Evolutionary conservation across 73 alveolate genomes (phyloP), one percentile per base, ranked within the genome.

Genomic region (Blepharisma japonicum): DNA sequence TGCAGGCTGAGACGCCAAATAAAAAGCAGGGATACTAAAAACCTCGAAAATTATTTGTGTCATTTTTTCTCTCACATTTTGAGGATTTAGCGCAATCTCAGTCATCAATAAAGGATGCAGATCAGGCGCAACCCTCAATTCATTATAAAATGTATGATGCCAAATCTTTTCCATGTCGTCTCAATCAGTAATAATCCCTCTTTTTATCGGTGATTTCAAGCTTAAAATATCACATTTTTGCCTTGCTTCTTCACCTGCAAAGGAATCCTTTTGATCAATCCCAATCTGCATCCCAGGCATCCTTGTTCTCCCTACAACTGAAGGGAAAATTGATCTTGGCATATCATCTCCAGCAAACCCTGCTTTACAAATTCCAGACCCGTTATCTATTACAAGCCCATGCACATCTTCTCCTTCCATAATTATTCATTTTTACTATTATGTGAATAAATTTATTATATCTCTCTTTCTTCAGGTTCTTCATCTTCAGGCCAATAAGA

Each of bases 241-340:
- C 56, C 68, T 49, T 20, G 96, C 96, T 51, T 87, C 92, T 6
- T 50, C 71, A 6, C 97, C 97, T 6, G 85, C 92, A 77, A 81
- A 91, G 84, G 7, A 47, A 50, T 88, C 95, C 76, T 89, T 88
- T 79, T 83, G 77, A 50, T 89, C 95, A 94, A 84, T 90, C 48
- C 98, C 98, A 8, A 89, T 88, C 56, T 92, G 87, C 42, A 95
- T 80, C 38, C 95, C 95, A 66, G 94, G 92, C 81, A 86, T 85
- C 82, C 91, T 93, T 14, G 98, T 96, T 56, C 82, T 89, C 6
- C 98, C 98, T 71, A 93, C 84, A 66, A 90, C 87, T 9, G 94
- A 87, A n/a, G 95, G 94, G 48, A 93, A 82, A 25, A 71, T 84
- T 38, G 81, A 25, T 67, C 86, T 82, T 6, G 98, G 98, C 54